Percentiles rank a stretch among this genome's conserved stretches.
These are phyloP conservation scores for Paramecium octaurelia DNA, from an alignment of 73 alveolate genomes.

Conservation along the genomic window DNA sequence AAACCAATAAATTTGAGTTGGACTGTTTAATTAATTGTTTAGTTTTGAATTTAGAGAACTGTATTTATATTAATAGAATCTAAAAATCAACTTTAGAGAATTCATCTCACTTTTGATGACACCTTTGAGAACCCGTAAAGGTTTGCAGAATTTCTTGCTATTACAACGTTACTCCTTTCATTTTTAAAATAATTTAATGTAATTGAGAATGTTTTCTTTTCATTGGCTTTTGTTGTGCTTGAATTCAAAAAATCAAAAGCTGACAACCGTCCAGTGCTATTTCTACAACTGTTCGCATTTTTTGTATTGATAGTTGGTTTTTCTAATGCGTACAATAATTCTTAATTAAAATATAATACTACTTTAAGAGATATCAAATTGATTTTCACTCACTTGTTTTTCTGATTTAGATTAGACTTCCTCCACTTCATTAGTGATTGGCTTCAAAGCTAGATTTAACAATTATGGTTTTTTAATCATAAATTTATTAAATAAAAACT, in stretches of 20 bases:
- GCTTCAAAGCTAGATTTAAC: background rate
- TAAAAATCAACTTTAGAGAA: background rate
- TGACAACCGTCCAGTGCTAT: background rate
- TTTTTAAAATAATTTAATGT: background rate
- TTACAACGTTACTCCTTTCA: background rate
- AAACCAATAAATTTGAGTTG: background rate
- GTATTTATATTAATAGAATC: background rate
- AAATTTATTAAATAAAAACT: background rate
- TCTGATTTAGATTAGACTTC: background rate
- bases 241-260: background rate
- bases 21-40: background rate
- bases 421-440: background rate
- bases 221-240: background rate
- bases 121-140: background rate
- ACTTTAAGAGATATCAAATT: background rate
- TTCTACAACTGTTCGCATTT: background rate
- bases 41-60: background rate
- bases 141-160: background rate
- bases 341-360: background rate
- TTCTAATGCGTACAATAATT: background rate
- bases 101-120: background rate
- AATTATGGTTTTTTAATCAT: background rate
- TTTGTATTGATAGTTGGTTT: background rate
- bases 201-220: background rate
- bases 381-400: background rate